Base-by-base conservation (phyloP, 306 rosid genomes). In the Quercus dentata region DNA sequence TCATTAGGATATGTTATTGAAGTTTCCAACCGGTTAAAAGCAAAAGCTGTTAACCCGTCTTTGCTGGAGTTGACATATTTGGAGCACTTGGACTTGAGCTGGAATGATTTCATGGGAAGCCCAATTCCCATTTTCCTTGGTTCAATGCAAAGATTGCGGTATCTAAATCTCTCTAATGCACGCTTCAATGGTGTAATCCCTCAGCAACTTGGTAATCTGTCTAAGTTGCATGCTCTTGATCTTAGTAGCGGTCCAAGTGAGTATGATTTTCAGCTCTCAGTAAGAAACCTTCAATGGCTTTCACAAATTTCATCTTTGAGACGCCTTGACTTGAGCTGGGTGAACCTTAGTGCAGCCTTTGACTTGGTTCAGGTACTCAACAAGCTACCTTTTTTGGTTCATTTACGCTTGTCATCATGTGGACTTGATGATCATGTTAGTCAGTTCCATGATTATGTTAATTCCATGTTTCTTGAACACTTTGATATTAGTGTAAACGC, bases 331-430 rank as follows among this genome's bases (percentile, higher is more conserved):
- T 20, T 76, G 72, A 76, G 79, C 28, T 49, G 79, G 79, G 17
- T 64, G 25, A 64, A 64, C 19, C 79, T 76, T 3, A 4, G 6
- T 13, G 30, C 1, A n/a, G 73, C 73, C 18, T 21, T 59, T n/a
- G 49, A 30, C 21, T 28, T 76, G 61, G 59, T 52, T 33, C 69
- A 63, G 79, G 79, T 64, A 76, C 72, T 76, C 30, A 76, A 76
- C 63, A 44, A 27, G 73, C 64, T 76, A 44, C 72, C 73, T 19
- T 64, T 21, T 9, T 25, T 76, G 79, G 20, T 25, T 23, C 23
- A 62, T 51, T 51, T 76, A 25, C 79, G 79, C 28, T 64, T 76
- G 52, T 64, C 73, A 12, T 76, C 79, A 15, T 76, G 79, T 64
- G 51, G 79, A 5, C 79, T 76, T 52, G 49, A 49, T n/a, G 73